These are phyloP conservation scores for Mycosphaerella sp. DNA, from an alignment of 2,329 filamentous ascomycete genomes.

Conservation along the genomic window DNA sequence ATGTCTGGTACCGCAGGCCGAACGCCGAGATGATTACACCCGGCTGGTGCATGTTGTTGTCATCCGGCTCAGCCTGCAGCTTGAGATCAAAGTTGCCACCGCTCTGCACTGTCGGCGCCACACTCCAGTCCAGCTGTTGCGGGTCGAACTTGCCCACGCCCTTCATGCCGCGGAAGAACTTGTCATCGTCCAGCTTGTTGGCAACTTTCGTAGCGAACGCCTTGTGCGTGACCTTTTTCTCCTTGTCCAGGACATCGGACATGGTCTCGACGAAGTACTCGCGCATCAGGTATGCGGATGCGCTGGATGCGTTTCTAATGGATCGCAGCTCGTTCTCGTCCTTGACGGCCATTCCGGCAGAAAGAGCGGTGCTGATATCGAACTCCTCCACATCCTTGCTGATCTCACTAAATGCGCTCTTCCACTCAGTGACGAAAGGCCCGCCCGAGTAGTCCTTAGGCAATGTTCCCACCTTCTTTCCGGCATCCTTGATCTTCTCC, in stretches of 20 bases:
- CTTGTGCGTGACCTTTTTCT: slow-evolving; percentile 94
- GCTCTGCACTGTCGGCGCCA: slow-evolving; percentile 79
- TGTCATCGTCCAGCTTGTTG: slow-evolving; percentile 83
- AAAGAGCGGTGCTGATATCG: slow-evolving; percentile 77
- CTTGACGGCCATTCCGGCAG: slow-evolving; percentile 82
- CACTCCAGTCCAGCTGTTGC: slow-evolving; percentile 85
- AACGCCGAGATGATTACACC: slow-evolving; percentile 91
- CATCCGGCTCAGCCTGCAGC: slow-evolving; percentile 70
- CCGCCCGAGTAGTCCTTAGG: slow-evolving; percentile 78
- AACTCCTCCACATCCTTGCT: slow-evolving; percentile 84
- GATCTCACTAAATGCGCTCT: slow-evolving; percentile 68
- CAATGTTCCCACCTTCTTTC: slow-evolving; percentile 84
- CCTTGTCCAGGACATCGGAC: slow-evolving; percentile 89
- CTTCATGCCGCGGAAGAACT: slow-evolving; percentile 86
- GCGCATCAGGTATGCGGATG: slow-evolving; percentile 89
- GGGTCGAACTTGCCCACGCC: slow-evolving; percentile 82
- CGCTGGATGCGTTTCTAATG: slow-evolving; percentile 89
- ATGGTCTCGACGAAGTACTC: slow-evolving; percentile 98
- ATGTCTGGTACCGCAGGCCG: slow-evolving; percentile 91
- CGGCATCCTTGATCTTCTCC: slow-evolving; percentile 79
- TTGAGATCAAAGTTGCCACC: slow-evolving; percentile 92
- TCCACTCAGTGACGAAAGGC: slow-evolving; percentile 95
- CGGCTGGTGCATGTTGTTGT: slow-evolving; percentile 67
- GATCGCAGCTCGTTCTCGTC: slow-evolving; percentile 89
- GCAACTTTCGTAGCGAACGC: slow-evolving; percentile 80